These are phyloP conservation scores for Aureobasidium sp. DNA, from an alignment of 2,329 filamentous ascomycete genomes.

Conservation along the genomic window DNA sequence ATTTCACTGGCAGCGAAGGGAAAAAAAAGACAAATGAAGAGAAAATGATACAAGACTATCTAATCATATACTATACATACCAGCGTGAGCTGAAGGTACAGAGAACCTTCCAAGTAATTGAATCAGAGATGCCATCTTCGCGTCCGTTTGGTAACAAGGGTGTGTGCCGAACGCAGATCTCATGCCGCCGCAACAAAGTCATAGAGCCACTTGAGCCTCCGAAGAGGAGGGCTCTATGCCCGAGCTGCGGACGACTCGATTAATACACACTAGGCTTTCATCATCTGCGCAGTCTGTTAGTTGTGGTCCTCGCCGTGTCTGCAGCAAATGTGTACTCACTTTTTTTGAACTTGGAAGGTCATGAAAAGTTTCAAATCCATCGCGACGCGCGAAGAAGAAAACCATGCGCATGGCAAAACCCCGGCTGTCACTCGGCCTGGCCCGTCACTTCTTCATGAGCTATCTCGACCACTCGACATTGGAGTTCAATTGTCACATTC, in stretches of 20 bases:
- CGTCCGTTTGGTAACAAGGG: conserved; percentile 98
- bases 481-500: neutral
- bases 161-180: conserved; percentile 99
- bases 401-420: neutral
- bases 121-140: conserved; percentile 97
- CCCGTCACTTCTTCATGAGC: neutral
- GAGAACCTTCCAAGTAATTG: conserved; percentile 42
- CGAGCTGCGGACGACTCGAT: conserved; percentile 70
- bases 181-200: conserved; percentile 64
- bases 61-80: neutral
- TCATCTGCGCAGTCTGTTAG: conserved; percentile 59
- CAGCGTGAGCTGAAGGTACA: neutral
- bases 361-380: conserved; percentile 51
- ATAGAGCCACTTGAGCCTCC: conserved; percentile 81
- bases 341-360: conserved; percentile 99
- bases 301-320: conserved; percentile 18
- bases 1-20: neutral
- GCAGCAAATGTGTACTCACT: conserved; percentile 54
- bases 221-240: conserved; percentile 75
- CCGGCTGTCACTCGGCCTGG: neutral
- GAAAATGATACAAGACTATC: neutral
- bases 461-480: neutral
- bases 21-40: neutral
- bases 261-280: conserved; percentile 97
- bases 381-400: conserved; percentile 18